Percentiles rank a stretch among this genome's conserved stretches.
phyloP scores from a whole-genome alignment of 1,139 yeast species.

The Candida sojae region DNA sequence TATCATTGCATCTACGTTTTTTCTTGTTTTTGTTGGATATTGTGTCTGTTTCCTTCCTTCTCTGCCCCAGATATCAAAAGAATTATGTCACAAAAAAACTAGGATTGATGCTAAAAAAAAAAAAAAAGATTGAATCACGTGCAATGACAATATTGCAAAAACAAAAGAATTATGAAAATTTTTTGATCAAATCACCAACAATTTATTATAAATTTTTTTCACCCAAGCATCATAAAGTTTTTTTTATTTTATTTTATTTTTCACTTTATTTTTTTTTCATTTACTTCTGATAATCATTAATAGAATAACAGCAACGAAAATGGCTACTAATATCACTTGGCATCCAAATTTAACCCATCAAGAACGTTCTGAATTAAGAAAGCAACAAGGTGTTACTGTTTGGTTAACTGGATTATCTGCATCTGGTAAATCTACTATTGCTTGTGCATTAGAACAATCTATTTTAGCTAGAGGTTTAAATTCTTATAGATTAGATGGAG shows the following conservation, averaged over 20 bases:
- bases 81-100: no score
- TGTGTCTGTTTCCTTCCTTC: no score
- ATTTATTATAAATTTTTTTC: constrained; percentile 1
- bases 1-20: no score
- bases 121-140: constrained; percentile 9
- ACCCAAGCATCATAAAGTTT: neutral
- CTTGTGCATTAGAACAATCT: constrained; percentile 88
- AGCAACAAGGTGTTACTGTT: constrained; percentile 85
- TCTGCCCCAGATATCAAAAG: neutral
- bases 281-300: neutral
- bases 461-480: constrained; percentile 66
- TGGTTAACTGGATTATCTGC: constrained; percentile 97
- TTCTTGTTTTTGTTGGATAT: neutral
- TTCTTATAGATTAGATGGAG: constrained; percentile 92
- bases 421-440: constrained; percentile 92
- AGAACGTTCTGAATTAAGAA: constrained; percentile 71
- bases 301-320: constrained; percentile 22
- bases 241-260: neutral
- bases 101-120: neutral
- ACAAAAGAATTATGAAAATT: neutral
- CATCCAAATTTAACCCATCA: constrained; percentile 84
- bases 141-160: constrained; percentile 9
- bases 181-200: neutral
- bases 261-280: neutral
- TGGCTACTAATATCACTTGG: constrained; percentile 98